Conservation (phyloP, 1,284 basidiomycete species). For the Trichosporon sp. region DNA sequence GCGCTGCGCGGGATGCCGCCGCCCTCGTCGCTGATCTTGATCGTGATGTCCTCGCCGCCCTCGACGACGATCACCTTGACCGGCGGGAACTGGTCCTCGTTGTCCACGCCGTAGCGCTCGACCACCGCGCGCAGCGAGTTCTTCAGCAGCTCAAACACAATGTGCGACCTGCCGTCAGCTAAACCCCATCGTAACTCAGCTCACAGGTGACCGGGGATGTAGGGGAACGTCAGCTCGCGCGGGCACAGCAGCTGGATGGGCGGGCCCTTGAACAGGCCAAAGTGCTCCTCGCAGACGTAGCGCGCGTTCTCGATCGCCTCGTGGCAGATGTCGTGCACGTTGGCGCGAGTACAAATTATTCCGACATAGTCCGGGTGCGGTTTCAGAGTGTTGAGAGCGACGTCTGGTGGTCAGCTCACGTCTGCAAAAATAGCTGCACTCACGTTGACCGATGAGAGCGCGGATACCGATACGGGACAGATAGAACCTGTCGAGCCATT, state of each 20-base stretch:
- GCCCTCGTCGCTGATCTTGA: conserved; percentile 96
- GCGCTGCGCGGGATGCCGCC: conserved; percentile 93
- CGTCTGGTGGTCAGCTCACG: conserved; percentile 56
- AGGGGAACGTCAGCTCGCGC: conserved; percentile 79
- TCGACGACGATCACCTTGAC: conserved; percentile 97
- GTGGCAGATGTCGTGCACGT: conserved; percentile 91
- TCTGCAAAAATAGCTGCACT: conserved; percentile 15
- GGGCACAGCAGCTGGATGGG: conserved; percentile 97
- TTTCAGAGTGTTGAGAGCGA: conserved; percentile 84
- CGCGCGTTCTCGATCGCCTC: conserved; percentile 97
- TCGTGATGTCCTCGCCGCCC: conserved; percentile 89
- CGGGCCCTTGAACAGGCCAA: conserved; percentile 87
- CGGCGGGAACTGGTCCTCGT: conserved; percentile 77
- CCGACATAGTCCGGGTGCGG: conserved; percentile 91
- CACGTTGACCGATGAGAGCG: conserved; percentile 76
- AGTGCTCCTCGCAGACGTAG: conserved; percentile 98
- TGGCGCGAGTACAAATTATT: conserved; percentile 96
- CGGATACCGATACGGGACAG: conserved; percentile 95
- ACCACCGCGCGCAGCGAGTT: conserved; percentile 97
- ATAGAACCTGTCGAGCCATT: conserved; percentile 96
- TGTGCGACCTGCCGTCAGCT: conserved; percentile 60
- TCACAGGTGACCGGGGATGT: conserved; percentile 88
- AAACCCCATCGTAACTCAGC: conserved; percentile 8
- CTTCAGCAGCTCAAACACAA: conserved; percentile 97
- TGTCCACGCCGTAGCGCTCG: conserved; percentile 73